A percentile compares a stretch with the other conserved stretches of the same genome.
These are phyloP conservation scores for Talaromyces verruculosus DNA, from an alignment of 2,329 filamentous ascomycete species.

Conservation along the genomic window DNA sequence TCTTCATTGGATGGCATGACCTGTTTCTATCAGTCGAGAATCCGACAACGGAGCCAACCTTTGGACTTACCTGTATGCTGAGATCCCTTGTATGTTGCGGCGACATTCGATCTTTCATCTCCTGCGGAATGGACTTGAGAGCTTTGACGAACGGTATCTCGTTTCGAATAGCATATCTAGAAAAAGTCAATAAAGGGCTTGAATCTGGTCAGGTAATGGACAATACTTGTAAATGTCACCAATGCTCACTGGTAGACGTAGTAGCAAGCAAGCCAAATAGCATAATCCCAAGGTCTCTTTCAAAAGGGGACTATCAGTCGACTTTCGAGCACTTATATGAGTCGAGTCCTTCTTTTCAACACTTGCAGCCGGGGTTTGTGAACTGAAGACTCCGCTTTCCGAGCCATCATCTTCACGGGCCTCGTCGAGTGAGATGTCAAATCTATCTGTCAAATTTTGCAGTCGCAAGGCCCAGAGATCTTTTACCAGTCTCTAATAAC, in stretches of 20 bases:
- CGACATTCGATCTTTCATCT: conserved; percentile 48
- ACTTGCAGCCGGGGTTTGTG: conserved; percentile 47
- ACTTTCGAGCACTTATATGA: conserved; percentile 22
- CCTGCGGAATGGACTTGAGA: conserved; percentile 45
- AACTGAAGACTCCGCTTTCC: conserved; percentile 54
- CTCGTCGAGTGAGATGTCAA: conserved; percentile 39
- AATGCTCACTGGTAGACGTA: conserved; percentile 73
- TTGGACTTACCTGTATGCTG: conserved; percentile 38
- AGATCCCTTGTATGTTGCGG: conserved; percentile 42
- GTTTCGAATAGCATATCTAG: conserved; percentile 59
- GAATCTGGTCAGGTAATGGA: not conserved
- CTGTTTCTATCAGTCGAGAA: not conserved
- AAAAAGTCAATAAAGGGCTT: not conserved
- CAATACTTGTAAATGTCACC: conserved; percentile 61
- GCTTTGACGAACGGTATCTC: conserved; percentile 72
- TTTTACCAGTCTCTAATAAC: conserved; percentile 59
- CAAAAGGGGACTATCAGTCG: conserved; percentile 59
- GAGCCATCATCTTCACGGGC: conserved; percentile 37
- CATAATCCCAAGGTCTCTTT: conserved; percentile 75
- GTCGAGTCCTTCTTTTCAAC: conserved; percentile 10
- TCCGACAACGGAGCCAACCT: not conserved
- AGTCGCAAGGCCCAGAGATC: conserved; percentile 84
- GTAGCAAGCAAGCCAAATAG: conserved; percentile 73
- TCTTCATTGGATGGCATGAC: conserved; percentile 47
- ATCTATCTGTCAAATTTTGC: conserved; percentile 53